Evolutionary conservation across 129 eudicot species (phyloP), one percentile per base, ranked within the genome.

Genomic region (Pulicaria dysenterica): DNA sequence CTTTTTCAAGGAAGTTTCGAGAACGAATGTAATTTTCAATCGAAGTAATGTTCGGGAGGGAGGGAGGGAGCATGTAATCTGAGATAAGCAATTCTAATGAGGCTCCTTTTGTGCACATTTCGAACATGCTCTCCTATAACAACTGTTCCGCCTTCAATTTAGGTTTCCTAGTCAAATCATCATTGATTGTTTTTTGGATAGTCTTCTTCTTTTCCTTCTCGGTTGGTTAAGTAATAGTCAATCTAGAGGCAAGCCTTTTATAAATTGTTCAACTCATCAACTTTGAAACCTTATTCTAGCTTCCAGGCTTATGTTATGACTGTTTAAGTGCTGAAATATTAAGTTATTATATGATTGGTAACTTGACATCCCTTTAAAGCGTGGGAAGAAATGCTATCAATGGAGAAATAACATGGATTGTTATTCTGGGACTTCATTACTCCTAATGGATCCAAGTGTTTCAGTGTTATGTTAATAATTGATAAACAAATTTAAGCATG

Each of bases 371-470:
- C 42, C 13, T 3, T 55, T 58, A 24, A 70, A 70, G 17, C n/a
- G 0, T 5, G 6, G 50, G 9, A 24, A 2, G 42, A 12, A 8
- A 34, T 12, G 43, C 7, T 34, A 38, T 58, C 39, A 54, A 54
- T 36, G 0, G 7, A 19, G 62, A 49, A 60, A 15, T n/a, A 73
- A 73, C 77, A 59, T 39, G 77, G 39, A 58, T 58, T 59, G 14
- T 46, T 58, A 1, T 39, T 14, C 8, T 72, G 44, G 31, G 58
- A 55, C 40, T 56, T 41, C 38, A 41, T 24, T 39, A 50, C 5
- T 49, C 12, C 17, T 37, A 56, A 7, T 66, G 55, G 8, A 15
- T 66, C 73, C 50, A 17, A 76, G 46, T 76, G 60, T 60, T 47
- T 14, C 5, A 11, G 43, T 55, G 42, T 54, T 54, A 0, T 12